Evolutionary conservation across 225 moss, liverwort and hornwort genomes (phyloP).

Genomic region (Polytrichum formosum): DNA sequence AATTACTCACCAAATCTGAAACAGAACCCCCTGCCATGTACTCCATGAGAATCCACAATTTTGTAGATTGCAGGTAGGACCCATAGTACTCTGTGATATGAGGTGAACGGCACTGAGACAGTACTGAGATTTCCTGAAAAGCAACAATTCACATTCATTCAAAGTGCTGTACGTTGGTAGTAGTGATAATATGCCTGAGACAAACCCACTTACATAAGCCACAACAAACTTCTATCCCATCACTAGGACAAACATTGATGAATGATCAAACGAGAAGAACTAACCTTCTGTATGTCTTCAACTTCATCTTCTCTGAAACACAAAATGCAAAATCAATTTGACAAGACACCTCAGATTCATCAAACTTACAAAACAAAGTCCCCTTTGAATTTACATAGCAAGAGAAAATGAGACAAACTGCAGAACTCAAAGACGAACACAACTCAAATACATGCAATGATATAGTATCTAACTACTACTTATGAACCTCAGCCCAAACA

Average conservation of each 20-base stretch:
- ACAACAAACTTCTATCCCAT: no score
- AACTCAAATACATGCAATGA: no score
- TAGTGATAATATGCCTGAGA: no score
- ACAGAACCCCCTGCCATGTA: slow-evolving; percentile 99
- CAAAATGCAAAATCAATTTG: neutral
- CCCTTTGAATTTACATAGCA: no score
- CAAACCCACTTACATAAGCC: no score
- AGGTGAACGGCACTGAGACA: slow-evolving; percentile 98
- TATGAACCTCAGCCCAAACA: no score
- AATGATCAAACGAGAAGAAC: slow-evolving; percentile 4
- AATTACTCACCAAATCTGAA: slow-evolving; percentile 68
- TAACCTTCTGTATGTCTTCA: slow-evolving; percentile 98
- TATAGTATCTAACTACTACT: no score
- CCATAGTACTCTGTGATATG: slow-evolving; percentile 97
- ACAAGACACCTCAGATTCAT: slow-evolving; percentile 1
- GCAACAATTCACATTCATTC: no score
- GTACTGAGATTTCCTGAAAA: slow-evolving; percentile 91
- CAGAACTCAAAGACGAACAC: no score
- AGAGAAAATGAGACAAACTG: no score
- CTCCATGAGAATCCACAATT: slow-evolving; percentile 98
- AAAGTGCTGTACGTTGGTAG: no score
- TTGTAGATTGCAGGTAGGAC: slow-evolving; percentile 89
- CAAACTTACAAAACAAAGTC: neutral
- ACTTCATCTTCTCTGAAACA: slow-evolving; percentile 89
- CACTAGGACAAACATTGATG: neutral